These are phyloP conservation scores for Arachis hypogaea DNA, from an alignment of 306 rosid species.

Conservation along the genomic window DNA sequence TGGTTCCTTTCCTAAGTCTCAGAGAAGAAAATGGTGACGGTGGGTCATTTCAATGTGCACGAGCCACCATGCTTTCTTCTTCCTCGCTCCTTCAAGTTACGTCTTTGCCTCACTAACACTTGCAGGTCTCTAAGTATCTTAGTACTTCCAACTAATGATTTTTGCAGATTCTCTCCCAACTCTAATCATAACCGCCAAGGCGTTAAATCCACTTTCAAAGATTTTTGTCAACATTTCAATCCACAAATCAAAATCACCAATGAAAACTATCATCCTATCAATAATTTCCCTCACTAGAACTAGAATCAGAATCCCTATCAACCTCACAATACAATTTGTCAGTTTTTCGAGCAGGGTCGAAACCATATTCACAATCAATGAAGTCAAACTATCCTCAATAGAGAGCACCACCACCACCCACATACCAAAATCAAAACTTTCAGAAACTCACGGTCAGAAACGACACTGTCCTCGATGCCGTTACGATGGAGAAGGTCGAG, in stretches of 20 bases:
- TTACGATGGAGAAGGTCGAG: too few relatives aligned
- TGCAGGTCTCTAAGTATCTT: constrained; percentile 47
- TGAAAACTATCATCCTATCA: constrained; percentile 12
- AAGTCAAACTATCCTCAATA: constrained; percentile 35
- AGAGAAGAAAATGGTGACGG: constrained; percentile 2
- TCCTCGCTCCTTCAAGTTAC: constrained; percentile 38
- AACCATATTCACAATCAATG: constrained; percentile 20
- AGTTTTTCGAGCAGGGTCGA: constrained; percentile 15
- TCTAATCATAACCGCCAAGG: constrained; percentile 40
- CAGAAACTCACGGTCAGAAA: not conserved
- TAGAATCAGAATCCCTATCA: not conserved
- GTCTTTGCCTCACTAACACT: not conserved
- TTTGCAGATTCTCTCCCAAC: constrained; percentile 36
- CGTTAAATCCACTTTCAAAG: too few relatives aligned
- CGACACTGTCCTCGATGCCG: too few relatives aligned
- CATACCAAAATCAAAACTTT: constrained; percentile 42
- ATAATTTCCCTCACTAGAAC: constrained; percentile 6
- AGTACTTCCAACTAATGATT: constrained; percentile 50
- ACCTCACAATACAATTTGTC: constrained; percentile 4
- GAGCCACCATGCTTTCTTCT: constrained; percentile 37
- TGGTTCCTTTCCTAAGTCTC: too few relatives aligned
- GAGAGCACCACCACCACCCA: constrained; percentile 7
- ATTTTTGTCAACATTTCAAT: constrained; percentile 24
- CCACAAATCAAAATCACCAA: constrained; percentile 6
- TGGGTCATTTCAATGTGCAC: constrained; percentile 41